phyloP scores from a whole-genome alignment of 1,284 basidiomycete genomes.

The Trametes pubescens region DNA sequence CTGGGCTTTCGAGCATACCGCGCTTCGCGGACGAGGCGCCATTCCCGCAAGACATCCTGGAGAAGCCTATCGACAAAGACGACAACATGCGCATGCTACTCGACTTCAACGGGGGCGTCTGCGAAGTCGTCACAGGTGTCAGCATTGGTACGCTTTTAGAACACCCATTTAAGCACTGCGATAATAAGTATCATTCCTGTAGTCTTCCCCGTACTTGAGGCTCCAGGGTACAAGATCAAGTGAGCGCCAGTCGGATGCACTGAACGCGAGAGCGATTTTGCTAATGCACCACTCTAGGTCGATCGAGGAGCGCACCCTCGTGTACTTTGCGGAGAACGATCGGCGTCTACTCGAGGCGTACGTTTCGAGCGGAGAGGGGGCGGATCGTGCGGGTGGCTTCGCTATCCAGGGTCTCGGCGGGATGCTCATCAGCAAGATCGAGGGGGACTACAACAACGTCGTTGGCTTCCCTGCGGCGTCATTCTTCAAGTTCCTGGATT shows the following conservation, averaged over 20 bases:
- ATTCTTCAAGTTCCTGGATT: slow-evolving; percentile 76
- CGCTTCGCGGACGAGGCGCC: slow-evolving; percentile 54
- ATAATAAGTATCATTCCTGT: not conserved
- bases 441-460: slow-evolving; percentile 93
- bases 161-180: not conserved
- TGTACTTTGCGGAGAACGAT: slow-evolving; percentile 82
- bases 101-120: slow-evolving; percentile 85
- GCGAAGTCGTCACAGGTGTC: slow-evolving; percentile 93
- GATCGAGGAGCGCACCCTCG: slow-evolving; percentile 84
- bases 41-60: slow-evolving; percentile 76
- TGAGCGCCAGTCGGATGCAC: slow-evolving; percentile 43
- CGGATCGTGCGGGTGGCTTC: slow-evolving; percentile 94
- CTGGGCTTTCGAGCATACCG: slow-evolving; percentile 59
- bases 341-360: slow-evolving; percentile 80
- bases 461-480: slow-evolving; percentile 90
- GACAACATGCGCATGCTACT: slow-evolving; percentile 92
- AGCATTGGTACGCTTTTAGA: slow-evolving; percentile 65
- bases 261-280: not conserved
- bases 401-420: slow-evolving; percentile 92
- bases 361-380: slow-evolving; percentile 88
- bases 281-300: slow-evolving; percentile 57
- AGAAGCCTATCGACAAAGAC: slow-evolving; percentile 84
- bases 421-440: slow-evolving; percentile 82
- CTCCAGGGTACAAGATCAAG: slow-evolving; percentile 90
- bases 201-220: slow-evolving; percentile 86